Conservation (phyloP, 345 rosid species). For the Ailanthus altissimus region DNA sequence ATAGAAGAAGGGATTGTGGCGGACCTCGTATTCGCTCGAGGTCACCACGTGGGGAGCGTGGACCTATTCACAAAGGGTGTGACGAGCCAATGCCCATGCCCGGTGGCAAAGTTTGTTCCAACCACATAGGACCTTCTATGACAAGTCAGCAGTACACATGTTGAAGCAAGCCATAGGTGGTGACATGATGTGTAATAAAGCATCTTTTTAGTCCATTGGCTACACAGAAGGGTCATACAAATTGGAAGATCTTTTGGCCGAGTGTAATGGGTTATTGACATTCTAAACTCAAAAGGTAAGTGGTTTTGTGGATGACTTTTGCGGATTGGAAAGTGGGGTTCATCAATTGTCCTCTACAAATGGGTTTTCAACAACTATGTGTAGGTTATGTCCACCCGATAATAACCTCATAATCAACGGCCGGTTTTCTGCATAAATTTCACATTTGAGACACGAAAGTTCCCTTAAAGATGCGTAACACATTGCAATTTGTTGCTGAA, state of each 20-base stretch:
- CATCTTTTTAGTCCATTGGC: neutral
- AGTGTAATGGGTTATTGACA: neutral
- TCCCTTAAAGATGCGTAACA: neutral
- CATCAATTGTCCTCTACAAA: neutral
- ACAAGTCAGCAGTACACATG: slow-evolving; percentile 13
- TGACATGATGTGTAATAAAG: slow-evolving; percentile 1
- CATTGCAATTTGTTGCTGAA: neutral
- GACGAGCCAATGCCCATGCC: slow-evolving; percentile 10
- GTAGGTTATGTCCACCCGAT: neutral
- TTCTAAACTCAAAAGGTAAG: neutral
- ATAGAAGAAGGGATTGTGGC: slow-evolving; percentile 5
- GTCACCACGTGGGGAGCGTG: slow-evolving; percentile 28
- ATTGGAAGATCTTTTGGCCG: neutral
- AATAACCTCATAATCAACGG: neutral
- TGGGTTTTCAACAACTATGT: too few species aligned
- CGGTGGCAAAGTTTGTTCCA: neutral
- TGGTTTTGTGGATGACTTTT: neutral
- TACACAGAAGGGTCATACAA: slow-evolving; percentile 1
- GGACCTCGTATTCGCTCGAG: slow-evolving; percentile 19
- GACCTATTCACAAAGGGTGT: slow-evolving; percentile 5
- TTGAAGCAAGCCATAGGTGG: too few species aligned
- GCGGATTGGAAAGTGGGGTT: slow-evolving; percentile 10
- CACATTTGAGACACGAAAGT: too few species aligned
- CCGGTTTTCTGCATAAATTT: neutral
- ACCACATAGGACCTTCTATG: neutral